phyloP scores from a whole-genome alignment of 1,284 basidiomycete genomes.

The Ganoderma lingzhi region DNA sequence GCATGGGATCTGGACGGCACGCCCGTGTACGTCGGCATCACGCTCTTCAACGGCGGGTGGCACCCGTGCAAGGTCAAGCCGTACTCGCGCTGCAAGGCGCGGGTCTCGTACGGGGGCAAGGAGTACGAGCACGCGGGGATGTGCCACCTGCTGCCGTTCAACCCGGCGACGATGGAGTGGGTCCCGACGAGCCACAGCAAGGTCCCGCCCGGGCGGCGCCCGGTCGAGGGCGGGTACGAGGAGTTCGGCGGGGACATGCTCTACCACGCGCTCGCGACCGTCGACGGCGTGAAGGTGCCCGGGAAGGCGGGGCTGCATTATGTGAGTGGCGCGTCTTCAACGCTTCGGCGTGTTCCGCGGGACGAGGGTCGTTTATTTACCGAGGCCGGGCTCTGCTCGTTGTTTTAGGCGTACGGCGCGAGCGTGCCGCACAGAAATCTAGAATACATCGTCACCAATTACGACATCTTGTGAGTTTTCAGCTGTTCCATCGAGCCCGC shows the following conservation, averaged over 20 bases:
- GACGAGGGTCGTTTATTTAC: background rate
- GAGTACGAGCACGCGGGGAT: background rate
- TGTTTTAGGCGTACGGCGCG: background rate
- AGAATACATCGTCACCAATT: constrained; percentile 3
- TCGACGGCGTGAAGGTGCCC: constrained; percentile 2
- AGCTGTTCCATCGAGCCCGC: background rate
- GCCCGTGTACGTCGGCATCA: constrained; percentile 4
- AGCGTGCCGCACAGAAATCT: background rate
- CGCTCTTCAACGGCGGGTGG: constrained; percentile 9
- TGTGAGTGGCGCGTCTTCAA: background rate
- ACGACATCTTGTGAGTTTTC: constrained; percentile 8
- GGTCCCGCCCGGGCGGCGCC: background rate
- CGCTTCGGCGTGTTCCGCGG: background rate
- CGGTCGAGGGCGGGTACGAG: constrained; percentile 8
- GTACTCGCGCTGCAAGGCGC: background rate
- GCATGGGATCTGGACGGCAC: constrained; percentile 7
- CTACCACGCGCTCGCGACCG: constrained; percentile 8
- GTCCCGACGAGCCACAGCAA: constrained; percentile 2
- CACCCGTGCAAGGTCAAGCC: constrained; percentile 8
- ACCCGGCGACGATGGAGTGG: constrained; percentile 7
- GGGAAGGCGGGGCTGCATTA: constrained; percentile 4
- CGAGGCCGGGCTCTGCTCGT: background rate
- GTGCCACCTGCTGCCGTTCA: constrained; percentile 7
- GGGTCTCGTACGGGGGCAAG: constrained; percentile 5
- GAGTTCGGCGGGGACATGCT: constrained; percentile 7